These are phyloP conservation scores for Allium cepa DNA, from an alignment of 106 monocot species.

Conservation along the genomic window DNA sequence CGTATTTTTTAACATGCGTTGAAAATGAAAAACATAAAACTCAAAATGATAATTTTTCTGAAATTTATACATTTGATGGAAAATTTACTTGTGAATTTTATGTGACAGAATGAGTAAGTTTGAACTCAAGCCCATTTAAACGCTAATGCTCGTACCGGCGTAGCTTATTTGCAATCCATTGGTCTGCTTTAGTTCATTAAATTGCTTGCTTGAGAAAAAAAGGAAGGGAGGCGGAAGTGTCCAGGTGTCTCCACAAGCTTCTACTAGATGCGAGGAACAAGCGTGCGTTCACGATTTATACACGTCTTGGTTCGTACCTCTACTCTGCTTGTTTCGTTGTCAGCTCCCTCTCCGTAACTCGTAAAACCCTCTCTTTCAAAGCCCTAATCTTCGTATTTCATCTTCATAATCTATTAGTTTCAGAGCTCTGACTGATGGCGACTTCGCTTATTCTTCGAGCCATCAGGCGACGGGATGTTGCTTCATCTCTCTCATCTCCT, in stretches of 20 bases:
- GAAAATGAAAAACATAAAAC: too few relatives aligned
- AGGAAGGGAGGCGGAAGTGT: not conserved
- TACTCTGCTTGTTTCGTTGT: not conserved
- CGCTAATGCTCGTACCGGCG: too few relatives aligned
- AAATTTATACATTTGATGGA: too few relatives aligned
- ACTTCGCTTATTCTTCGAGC: conserved; percentile 38
- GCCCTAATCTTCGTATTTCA: not conserved
- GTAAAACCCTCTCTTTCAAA: not conserved
- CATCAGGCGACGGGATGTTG: conserved; percentile 29
- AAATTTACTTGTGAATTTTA: too few relatives aligned
- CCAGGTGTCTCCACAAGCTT: conserved; percentile 10
- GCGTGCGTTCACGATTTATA: not conserved
- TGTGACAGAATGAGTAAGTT: too few relatives aligned
- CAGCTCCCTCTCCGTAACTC: not conserved
- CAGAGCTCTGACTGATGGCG: conserved; percentile 25
- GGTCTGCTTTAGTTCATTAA: too few relatives aligned
- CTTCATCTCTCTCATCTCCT: conserved; percentile 19
- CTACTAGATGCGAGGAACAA: not conserved
- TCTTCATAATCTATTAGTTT: not conserved
- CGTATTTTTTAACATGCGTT: too few relatives aligned
- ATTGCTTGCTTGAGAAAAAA: too few relatives aligned
- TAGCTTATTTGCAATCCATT: too few relatives aligned
- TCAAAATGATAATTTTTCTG: too few relatives aligned
- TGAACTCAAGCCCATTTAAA: too few relatives aligned
- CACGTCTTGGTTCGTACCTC: not conserved